Conservation (phyloP, 2,329 filamentous ascomycete genomes). For the Pseudogymnoascus sp. region DNA sequence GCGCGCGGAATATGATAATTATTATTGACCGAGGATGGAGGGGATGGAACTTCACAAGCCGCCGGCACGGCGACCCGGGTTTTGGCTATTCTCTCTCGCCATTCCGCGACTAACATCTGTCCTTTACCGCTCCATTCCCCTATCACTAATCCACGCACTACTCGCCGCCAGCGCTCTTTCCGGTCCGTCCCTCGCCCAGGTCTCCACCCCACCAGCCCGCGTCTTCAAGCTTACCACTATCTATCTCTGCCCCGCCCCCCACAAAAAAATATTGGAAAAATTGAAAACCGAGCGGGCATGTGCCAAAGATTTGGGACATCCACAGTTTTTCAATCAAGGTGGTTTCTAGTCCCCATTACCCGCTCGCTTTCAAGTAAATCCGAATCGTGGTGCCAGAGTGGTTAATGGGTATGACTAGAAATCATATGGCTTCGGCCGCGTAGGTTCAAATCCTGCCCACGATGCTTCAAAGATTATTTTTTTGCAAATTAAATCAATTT, state of each 20-base stretch:
- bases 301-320: neutral
- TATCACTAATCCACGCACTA: neutral
- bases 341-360: neutral
- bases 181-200: neutral
- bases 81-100: neutral
- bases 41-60: neutral
- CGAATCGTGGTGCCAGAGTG: neutral
- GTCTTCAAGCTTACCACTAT: neutral
- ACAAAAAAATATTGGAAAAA: neutral
- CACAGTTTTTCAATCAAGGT: neutral
- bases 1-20: neutral
- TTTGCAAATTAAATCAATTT: too few relatives aligned
- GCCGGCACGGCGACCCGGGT: neutral
- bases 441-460: slow-evolving; percentile 1
- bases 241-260: neutral
- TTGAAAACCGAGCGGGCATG: neutral
- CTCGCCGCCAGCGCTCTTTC: neutral
- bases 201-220: neutral
- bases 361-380: neutral
- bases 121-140: neutral
- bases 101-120: neutral
- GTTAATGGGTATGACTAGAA: slow-evolving; percentile 6
- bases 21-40: neutral
- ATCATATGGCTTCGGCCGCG: neutral
- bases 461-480: neutral